Conservation (phyloP, 371 early-diverging fungal species). For the Mucor racemosus region DNA sequence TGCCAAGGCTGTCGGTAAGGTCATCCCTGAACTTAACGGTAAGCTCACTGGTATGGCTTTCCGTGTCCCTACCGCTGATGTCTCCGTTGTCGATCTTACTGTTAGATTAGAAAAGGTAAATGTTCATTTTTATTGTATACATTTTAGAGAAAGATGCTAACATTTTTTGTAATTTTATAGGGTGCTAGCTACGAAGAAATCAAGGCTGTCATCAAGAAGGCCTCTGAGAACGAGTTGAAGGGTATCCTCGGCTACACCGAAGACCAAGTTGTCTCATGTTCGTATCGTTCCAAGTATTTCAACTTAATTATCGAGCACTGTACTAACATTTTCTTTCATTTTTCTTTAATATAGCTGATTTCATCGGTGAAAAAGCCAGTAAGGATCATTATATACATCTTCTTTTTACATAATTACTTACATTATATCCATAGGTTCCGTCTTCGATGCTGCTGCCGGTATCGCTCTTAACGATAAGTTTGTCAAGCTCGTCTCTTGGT, state of each 20-base stretch:
- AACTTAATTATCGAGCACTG: too few species aligned
- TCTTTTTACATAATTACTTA: background rate
- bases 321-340: too few species aligned
- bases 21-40: slow-evolving; percentile 95
- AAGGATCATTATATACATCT: background rate
- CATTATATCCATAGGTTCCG: slow-evolving; percentile 55
- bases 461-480: slow-evolving; percentile 96
- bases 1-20: slow-evolving; percentile 99
- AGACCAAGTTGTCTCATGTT: slow-evolving; percentile 94
- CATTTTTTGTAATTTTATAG: slow-evolving; percentile 46
- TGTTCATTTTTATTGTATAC: too few species aligned
- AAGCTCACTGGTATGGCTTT: slow-evolving; percentile 99
- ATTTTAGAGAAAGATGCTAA: background rate
- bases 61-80: slow-evolving; percentile 98
- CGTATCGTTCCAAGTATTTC: too few species aligned
- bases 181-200: slow-evolving; percentile 91
- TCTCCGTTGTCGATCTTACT: slow-evolving; percentile 98
- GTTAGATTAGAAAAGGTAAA: slow-evolving; percentile 80
- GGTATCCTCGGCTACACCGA: slow-evolving; percentile 85
- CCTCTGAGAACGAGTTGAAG: slow-evolving; percentile 81
- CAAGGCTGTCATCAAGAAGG: slow-evolving; percentile 85
- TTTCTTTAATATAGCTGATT: too few species aligned
- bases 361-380: background rate
- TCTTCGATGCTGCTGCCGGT: slow-evolving; percentile 98
- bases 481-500: slow-evolving; percentile 97